Base-by-base conservation (phyloP, 2,329 filamentous ascomycete genomes). In the Pseudogymnoascus sp. region DNA sequence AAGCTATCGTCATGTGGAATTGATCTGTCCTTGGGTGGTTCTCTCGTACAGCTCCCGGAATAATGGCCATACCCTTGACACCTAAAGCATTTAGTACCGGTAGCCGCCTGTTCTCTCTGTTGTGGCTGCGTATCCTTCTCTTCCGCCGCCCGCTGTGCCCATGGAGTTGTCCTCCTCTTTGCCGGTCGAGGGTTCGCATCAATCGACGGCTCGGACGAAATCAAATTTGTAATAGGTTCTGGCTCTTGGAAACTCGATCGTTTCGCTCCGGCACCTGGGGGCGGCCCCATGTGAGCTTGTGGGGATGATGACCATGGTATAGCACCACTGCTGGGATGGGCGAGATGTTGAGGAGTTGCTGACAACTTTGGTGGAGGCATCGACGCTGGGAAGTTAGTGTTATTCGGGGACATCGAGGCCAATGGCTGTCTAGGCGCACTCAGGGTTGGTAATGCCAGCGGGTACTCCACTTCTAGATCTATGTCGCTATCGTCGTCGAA, bases 401-500 rank as follows among this genome's bases (percentile, higher is more conserved):
- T 11, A 40, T 53, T 59, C 4, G 50, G 31, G 61, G 38, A 35
- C 60, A 53, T 14, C 24, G 7, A 60, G 12, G 16, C 22, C 6
- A 56, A 46, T 33, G 16, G 33, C 10, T 33, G 24, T 11, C 60
- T 26, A 59, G 60, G 59, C 41, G 43, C 60, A 22, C 46, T 53
- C 46, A 53, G 31, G 6, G 59, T 26, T 60, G 63, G 46, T 28
- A 61, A 66, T 14, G 66, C 61, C n/a, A 78, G 75, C 0, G 87
- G 85, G 64, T 85, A 81, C 64, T 89, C 82, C 61, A 86, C 82
- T 66, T 92, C 83, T 19, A 89, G 75, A 65, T 90, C 89, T 24
- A 96, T 79, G 62, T 91, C 84, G 19, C 88, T 82, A 68, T 96
- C 92, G 72, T 93, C 90, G 70, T 91, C 91, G 68, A 96, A 95